Evolutionary conservation across 495 filamentous ascomycete genomes (phyloP).

Genomic region (Beverwykella pulmonaria): DNA sequence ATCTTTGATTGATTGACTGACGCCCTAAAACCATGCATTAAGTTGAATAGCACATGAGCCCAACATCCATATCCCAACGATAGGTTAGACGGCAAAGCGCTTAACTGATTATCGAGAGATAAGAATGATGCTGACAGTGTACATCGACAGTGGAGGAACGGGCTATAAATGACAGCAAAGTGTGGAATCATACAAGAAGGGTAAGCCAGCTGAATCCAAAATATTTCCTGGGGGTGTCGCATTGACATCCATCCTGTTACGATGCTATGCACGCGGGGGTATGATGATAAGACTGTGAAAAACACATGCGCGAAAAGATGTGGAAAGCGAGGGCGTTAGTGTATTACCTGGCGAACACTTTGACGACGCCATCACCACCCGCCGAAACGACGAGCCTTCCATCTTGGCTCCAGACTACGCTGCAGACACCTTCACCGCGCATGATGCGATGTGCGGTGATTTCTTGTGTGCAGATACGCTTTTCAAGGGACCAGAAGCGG

Average conservation of each 20-base stretch:
- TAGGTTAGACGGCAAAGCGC: neutral
- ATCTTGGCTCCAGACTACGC: slow-evolving; percentile 91
- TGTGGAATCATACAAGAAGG: slow-evolving; percentile 36
- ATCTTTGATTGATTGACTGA: neutral
- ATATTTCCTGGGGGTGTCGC: neutral
- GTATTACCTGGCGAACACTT: slow-evolving; percentile 81
- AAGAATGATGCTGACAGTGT: neutral
- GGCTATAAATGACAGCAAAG: slow-evolving; percentile 20
- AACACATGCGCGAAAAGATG: neutral
- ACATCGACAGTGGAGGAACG: neutral
- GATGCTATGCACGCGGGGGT: neutral
- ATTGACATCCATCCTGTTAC: neutral
- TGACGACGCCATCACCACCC: slow-evolving; percentile 95
- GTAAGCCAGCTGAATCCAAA: slow-evolving; percentile 2
- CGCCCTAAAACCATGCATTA: slow-evolving; percentile 25
- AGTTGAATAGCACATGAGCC: neutral
- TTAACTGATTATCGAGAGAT: neutral
- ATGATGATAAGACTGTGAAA: neutral
- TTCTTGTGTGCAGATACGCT: slow-evolving; percentile 88
- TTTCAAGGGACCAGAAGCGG: slow-evolving; percentile 97
- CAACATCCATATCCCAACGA: neutral
- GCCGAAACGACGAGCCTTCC: slow-evolving; percentile 92
- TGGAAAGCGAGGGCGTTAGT: neutral
- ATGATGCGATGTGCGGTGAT: slow-evolving; percentile 87
- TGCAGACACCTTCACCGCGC: slow-evolving; percentile 91